A percentile compares a stretch with the other conserved stretches of the same genome.
Evolutionary conservation across 73 alveolate genomes (phyloP).

Genomic region (Uronychia binucleata): DNA sequence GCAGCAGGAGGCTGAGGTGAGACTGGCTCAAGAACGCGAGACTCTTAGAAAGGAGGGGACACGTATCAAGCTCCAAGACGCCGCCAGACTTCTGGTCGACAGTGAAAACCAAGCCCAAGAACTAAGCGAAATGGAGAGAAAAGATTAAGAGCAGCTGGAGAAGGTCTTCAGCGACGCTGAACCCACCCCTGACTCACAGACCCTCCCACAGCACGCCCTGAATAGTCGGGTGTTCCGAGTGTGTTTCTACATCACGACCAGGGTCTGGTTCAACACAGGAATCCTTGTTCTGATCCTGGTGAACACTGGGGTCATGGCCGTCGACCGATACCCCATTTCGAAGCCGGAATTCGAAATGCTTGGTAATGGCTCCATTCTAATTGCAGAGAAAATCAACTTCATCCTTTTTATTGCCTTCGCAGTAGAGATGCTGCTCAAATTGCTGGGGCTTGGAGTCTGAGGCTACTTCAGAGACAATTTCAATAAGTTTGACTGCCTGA

Average conservation of each 20-base stretch:
- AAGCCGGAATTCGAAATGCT: conserved; percentile 5
- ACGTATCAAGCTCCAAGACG: too few relatives aligned
- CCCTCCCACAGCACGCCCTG: background rate
- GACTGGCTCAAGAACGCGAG: too few relatives aligned
- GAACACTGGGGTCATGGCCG: conserved; percentile 17
- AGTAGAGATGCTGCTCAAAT: conserved; percentile 27
- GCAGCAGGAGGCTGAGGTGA: too few relatives aligned
- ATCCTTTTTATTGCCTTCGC: conserved; percentile 22
- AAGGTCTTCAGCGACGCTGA: background rate
- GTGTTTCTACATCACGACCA: background rate
- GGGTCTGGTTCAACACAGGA: background rate
- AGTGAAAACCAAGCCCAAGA: background rate
- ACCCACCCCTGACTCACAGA: background rate
- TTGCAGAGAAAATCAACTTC: conserved; percentile 16
- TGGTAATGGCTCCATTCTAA: conserved; percentile 1
- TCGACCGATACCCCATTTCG: conserved; percentile 41
- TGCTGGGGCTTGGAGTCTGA: conserved; percentile 29
- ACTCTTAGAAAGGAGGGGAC: too few relatives aligned
- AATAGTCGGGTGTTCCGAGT: too few relatives aligned
- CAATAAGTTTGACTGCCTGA: conserved; percentile 29
- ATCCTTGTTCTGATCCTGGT: conserved; percentile 28
- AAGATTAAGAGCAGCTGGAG: background rate
- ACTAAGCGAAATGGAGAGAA: background rate
- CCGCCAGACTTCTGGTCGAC: too few relatives aligned
- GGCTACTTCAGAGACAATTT: conserved; percentile 38